Conservation (phyloP, 2,329 filamentous ascomycete species). For the Fusarium acutatum region DNA sequence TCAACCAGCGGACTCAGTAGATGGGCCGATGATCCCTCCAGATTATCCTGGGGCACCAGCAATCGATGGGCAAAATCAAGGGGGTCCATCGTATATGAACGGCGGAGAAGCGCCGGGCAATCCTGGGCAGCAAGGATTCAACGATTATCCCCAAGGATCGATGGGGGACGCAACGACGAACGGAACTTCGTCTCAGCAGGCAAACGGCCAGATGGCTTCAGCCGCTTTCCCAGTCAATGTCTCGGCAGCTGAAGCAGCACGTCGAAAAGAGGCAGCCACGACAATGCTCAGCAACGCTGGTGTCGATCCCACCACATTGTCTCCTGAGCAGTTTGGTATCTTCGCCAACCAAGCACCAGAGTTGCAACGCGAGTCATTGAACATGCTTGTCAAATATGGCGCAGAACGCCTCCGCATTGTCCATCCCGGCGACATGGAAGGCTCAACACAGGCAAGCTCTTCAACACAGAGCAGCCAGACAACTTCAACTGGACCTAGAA, state of each 20-base stretch:
- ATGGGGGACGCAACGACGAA: constrained; percentile 19
- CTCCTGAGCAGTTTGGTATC: constrained; percentile 65
- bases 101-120: neutral
- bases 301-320: constrained; percentile 62
- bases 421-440: constrained; percentile 55
- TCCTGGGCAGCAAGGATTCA: constrained; percentile 7
- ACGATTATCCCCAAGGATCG: constrained; percentile 28
- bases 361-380: constrained; percentile 62
- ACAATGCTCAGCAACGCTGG: constrained; percentile 55
- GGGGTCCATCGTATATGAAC: constrained; percentile 6
- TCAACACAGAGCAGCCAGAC: constrained; percentile 36
- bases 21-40: constrained; percentile 19
- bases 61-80: constrained; percentile 9
- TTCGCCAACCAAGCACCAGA: constrained; percentile 68
- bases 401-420: constrained; percentile 66
- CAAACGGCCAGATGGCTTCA: constrained; percentile 15
- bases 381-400: constrained; percentile 65
- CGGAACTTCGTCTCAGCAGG: constrained; percentile 5
- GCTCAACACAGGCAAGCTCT: constrained; percentile 40
- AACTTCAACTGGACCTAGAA: constrained; percentile 39
- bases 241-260: constrained; percentile 57
- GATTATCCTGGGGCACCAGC: constrained; percentile 14
- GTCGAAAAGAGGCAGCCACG: constrained; percentile 59
- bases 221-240: constrained; percentile 46
- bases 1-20: constrained; percentile 17